Evolutionary conservation across 495 filamentous ascomycete genomes (phyloP), one percentile per base, ranked within the genome.

Genomic region (Penicillium crystallinum): DNA sequence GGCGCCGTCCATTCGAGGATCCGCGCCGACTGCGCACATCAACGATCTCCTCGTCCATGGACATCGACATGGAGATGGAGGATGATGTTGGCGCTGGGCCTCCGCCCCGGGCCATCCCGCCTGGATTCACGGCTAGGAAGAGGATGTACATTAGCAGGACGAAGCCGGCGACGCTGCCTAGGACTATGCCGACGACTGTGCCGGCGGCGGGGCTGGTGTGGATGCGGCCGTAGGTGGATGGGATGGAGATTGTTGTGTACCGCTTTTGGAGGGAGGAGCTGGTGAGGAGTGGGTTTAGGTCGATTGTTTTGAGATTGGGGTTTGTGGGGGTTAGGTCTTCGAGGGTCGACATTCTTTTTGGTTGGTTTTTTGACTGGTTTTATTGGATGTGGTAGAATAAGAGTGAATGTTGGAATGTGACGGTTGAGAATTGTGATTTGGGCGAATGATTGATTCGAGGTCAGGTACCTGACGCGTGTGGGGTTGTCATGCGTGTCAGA

Each of bases 151-250:
- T 74, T 27, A 91, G 48, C 2, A 96, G 74, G 14, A 92, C 61
- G 72, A 96, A 91, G 48, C 86, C 90, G n/a, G 73, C 80, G n/a
- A 95, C 84, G 41, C 81, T 78, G 56, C 91, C 91, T 29, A 96
- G 80, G 21, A 90, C 82, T 46, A 95, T 92, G 54, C 90, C 91
- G 12, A 77, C 89, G n/a, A 96, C 80, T 17, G 82, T 79, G 31
- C 90, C 91, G 0, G 91, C 77, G 4, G 73, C 19, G 0, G 86
- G 88, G 10, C 84, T 78, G 43, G 64, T 59, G 61, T 81, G 64
- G 17, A 82, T 72, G 42, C 75, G 69, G 23, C 79, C 78, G 77
- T 95, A 95, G 52, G 78, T 79, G 35, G 83, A 73, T 5, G 89
- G 87, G 58, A 95, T 83, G 50, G 74, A 75, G 52, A 76, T 58